Percentiles rank a stretch among this genome's conserved stretches.
Evolutionary conservation across 2,329 filamentous ascomycete species (phyloP).

Genomic region (Arthrinium puccinioides): DNA sequence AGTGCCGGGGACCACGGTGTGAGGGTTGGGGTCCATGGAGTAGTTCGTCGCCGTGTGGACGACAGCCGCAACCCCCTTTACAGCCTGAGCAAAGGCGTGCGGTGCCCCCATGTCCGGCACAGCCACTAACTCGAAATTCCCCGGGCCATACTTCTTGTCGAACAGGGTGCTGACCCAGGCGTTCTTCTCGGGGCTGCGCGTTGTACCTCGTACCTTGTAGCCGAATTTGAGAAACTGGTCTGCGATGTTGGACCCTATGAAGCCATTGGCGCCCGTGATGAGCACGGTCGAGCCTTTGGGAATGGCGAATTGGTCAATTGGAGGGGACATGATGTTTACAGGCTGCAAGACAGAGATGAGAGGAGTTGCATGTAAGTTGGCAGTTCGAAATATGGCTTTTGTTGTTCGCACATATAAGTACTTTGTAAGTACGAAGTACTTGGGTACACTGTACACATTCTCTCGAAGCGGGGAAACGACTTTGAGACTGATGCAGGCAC

Average conservation of each 20-base stretch:
- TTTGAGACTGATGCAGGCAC: too few relatives aligned
- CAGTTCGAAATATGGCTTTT: too few relatives aligned
- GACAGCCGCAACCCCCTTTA: slow-evolving; percentile 11
- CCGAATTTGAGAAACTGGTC: not conserved
- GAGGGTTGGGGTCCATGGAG: slow-evolving; percentile 10
- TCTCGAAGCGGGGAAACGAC: too few relatives aligned
- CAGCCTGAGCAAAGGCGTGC: not conserved
- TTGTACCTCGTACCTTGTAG: not conserved
- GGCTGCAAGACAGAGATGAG: too few relatives aligned
- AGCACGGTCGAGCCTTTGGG: not conserved
- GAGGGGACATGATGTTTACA: not conserved
- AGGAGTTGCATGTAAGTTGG: too few relatives aligned
- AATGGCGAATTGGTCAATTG: not conserved
- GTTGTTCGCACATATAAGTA: too few relatives aligned
- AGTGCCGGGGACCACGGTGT: slow-evolving; percentile 7
- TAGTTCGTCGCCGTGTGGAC: slow-evolving; percentile 12
- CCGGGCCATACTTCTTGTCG: not conserved
- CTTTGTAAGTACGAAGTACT: too few relatives aligned
- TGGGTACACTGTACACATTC: too few relatives aligned
- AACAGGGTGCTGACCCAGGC: not conserved
- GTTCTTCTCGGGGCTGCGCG: not conserved
- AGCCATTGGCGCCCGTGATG: not conserved
- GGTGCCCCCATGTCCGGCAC: not conserved
- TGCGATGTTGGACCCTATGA: not conserved
- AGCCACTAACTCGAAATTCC: not conserved